Percentiles rank a stretch among this genome's conserved stretches.
phyloP scores from a whole-genome alignment of 768 basidiomycete genomes.

The Auricularia sp. region DNA sequence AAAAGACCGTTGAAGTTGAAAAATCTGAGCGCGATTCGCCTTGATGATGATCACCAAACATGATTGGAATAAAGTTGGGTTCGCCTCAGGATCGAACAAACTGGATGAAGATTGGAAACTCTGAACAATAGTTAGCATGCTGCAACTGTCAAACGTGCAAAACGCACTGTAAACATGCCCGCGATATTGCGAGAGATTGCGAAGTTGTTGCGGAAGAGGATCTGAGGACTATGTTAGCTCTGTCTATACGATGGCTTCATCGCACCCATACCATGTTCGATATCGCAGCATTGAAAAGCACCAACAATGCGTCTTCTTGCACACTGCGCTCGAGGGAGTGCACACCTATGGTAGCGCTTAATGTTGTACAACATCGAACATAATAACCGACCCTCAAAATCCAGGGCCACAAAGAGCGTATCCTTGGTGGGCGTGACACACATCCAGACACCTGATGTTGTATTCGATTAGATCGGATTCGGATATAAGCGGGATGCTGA shows the following conservation, averaged over 20 bases:
- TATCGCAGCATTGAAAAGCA: slow-evolving; percentile 54
- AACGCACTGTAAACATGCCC: slow-evolving; percentile 27
- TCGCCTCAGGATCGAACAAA: slow-evolving; percentile 46
- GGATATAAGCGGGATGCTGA: slow-evolving; percentile 2
- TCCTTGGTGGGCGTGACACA: slow-evolving; percentile 52
- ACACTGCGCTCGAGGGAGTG: slow-evolving; percentile 42
- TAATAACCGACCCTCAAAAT: slow-evolving; percentile 43
- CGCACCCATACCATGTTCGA: slow-evolving; percentile 42
- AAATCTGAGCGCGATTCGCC: slow-evolving; percentile 18
- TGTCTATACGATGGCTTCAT: neutral
- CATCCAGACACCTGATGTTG: slow-evolving; percentile 45
- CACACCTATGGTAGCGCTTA: neutral
- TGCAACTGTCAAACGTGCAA: neutral
- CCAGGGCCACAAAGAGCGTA: slow-evolving; percentile 44
- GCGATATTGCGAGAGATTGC: slow-evolving; percentile 53
- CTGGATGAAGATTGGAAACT: slow-evolving; percentile 39
- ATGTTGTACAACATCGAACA: neutral
- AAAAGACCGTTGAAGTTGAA: too few species aligned
- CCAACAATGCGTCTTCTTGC: slow-evolving; percentile 53
- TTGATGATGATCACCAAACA: slow-evolving; percentile 55
- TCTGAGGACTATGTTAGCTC: slow-evolving; percentile 24
- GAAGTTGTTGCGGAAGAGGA: slow-evolving; percentile 57
- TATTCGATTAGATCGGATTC: neutral
- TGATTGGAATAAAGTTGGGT: slow-evolving; percentile 49
- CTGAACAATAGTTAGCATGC: neutral